Percentiles rank a stretch among this genome's conserved stretches.
These are phyloP conservation scores for Poterioochromonas sp. DNA, from an alignment of 352 stramenopile species.

Conservation along the genomic window DNA sequence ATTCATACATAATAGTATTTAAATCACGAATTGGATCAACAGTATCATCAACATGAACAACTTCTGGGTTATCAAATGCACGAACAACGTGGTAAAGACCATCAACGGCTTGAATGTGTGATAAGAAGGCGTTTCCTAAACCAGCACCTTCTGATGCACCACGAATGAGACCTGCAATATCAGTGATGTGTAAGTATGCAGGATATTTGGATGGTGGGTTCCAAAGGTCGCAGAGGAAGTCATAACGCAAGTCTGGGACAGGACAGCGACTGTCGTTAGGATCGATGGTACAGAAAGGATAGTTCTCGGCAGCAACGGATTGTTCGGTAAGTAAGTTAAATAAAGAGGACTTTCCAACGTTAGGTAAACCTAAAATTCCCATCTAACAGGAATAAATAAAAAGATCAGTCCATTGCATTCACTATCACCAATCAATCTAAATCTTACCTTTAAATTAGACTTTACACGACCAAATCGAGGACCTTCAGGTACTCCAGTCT, in stretches of 20 bases:
- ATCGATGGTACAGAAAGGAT: conserved; percentile 82
- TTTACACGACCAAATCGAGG: conserved; percentile 64
- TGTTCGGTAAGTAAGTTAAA: conserved; percentile 71
- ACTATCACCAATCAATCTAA: not conserved
- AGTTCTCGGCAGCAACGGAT: conserved; percentile 40
- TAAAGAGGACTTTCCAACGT: conserved; percentile 86
- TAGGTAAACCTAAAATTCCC: conserved; percentile 87
- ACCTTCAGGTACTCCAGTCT: conserved; percentile 46
- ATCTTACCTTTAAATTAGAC: conserved; percentile 59
- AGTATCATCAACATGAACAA: conserved; percentile 95
- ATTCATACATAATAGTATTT: conserved; percentile 30
- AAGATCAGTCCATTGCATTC: not conserved
- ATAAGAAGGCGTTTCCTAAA: conserved; percentile 98
- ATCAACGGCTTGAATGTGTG: conserved; percentile 97
- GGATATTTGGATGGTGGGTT: conserved; percentile 86
- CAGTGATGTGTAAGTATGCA: conserved; percentile 92
- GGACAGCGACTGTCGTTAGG: conserved; percentile 92
- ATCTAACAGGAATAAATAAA: conserved; percentile 53
- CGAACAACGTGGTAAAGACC: conserved; percentile 83
- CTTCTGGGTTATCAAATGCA: conserved; percentile 91
- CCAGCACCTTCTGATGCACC: conserved; percentile 90
- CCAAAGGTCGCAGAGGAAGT: conserved; percentile 90
- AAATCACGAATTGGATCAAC: conserved; percentile 36
- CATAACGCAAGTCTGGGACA: conserved; percentile 95
- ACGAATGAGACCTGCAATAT: conserved; percentile 98